Conservation (phyloP, 169 alveolate genomes). For the Plasmodium reichenowi region DNA sequence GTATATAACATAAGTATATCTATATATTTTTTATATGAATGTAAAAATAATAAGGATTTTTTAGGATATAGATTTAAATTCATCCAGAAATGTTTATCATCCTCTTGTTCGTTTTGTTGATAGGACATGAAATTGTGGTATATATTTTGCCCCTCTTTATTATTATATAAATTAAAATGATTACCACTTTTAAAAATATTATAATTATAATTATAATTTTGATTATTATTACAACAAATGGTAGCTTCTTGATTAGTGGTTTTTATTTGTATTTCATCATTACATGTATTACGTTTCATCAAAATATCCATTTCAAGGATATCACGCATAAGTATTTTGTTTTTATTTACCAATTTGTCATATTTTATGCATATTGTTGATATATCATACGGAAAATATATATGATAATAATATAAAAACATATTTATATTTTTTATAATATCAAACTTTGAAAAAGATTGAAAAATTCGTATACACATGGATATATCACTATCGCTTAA, state of each 20-base stretch:
- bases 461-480: conserved; percentile 42
- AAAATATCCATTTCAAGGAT: too few relatives aligned
- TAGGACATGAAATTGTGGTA: neutral
- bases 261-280: neutral
- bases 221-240: neutral
- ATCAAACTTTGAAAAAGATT: conserved; percentile 35
- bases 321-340: neutral
- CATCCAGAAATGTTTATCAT: conserved; percentile 13
- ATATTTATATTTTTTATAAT: neutral
- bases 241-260: too few relatives aligned
- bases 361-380: neutral
- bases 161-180: neutral
- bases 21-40: conserved; percentile 7
- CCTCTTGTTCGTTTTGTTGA: neutral
- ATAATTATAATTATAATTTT: too few relatives aligned
- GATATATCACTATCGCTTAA: conserved; percentile 36
- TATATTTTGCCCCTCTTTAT: neutral
- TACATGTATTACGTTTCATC: too few relatives aligned
- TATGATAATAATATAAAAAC: neutral
- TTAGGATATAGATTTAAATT: conserved; percentile 20
- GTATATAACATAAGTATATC: conserved; percentile 4
- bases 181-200: too few relatives aligned
- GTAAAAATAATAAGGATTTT: conserved; percentile 7
- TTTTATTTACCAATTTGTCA: neutral
- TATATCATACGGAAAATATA: conserved; percentile 25